Evolutionary conservation across 2,329 filamentous ascomycete genomes (phyloP), one percentile per base, ranked within the genome.

Genomic region (Ustulina deusta): DNA sequence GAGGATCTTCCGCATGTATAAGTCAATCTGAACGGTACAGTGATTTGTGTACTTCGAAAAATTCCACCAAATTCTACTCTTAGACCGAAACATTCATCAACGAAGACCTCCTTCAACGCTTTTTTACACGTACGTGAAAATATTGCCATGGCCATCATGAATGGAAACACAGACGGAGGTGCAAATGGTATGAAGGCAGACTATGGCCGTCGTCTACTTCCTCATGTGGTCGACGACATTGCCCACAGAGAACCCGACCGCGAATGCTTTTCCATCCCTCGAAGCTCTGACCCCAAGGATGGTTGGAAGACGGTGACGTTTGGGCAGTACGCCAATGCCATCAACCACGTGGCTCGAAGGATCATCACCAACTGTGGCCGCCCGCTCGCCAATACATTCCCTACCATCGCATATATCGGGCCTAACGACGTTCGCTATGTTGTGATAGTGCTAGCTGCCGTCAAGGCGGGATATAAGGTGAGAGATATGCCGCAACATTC

Each of bases 371-470:
- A 64, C 3, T 74, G 74, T 15, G 78, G 80, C 42, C 57, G 34
- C 7, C 73, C 77, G 2, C 56, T 70, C 2, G 51, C 61, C 2
- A 69, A 68, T 9, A 64, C 68, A 17, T 78, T 78, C 57, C 80
- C 79, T 1, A 83, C 81, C 0, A 76, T 85, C 32, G 80, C 81
- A 3, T 86, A 84, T 71, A 79, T 85, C 58, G 83, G 83, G 0
- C 81, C 81, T 15, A 78, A 77, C 25, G 77, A 78, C 61, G 71
- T 69, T 9, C 75, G 77, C 9, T 78, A 78, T 51, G 52, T 74
- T 6, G 63, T 76, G 2, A 9, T 78, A 1, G 48, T 70, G 9
- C 59, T 76, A 1, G 73, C 71, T 17, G 72, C 74, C 6, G 66
- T 75, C 20, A 78, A 78, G 57, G 74, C 75, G 1, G 77, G 77